Percentiles rank a stretch among this genome's conserved stretches.
Conservation (phyloP, 2,329 filamentous ascomycete genomes). For the Westerdykella aurantiaca region DNA sequence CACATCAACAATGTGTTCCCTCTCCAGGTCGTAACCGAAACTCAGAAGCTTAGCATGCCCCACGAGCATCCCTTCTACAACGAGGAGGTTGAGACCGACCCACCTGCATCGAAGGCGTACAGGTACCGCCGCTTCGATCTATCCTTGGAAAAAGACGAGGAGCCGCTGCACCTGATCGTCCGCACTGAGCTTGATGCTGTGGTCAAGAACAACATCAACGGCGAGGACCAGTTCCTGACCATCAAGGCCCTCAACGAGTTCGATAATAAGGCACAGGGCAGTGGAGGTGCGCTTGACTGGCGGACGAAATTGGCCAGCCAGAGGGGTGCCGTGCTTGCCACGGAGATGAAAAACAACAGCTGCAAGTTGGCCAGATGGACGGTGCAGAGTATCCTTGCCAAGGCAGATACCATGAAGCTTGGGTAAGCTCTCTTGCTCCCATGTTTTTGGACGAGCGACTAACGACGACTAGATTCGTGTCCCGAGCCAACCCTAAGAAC, state of each 20-base stretch:
- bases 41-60: slow-evolving; percentile 72
- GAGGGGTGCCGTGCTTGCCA: slow-evolving; percentile 93
- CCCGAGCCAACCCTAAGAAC: slow-evolving; percentile 83
- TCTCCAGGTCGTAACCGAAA: slow-evolving; percentile 87
- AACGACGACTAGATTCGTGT: slow-evolving; percentile 69
- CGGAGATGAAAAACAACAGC: slow-evolving; percentile 99
- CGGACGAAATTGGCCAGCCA: slow-evolving; percentile 88
- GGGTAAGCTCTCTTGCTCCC: slow-evolving; percentile 55
- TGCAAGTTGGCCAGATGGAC: slow-evolving; percentile 99
- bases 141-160: slow-evolving; percentile 82
- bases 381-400: slow-evolving; percentile 90
- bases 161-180: slow-evolving; percentile 87
- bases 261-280: slow-evolving; percentile 94
- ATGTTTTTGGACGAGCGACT: slow-evolving; percentile 13
- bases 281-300: slow-evolving; percentile 94
- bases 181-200: slow-evolving; percentile 94
- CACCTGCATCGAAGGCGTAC: slow-evolving; percentile 93
- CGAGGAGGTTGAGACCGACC: slow-evolving; percentile 83
- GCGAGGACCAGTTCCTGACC: slow-evolving; percentile 84
- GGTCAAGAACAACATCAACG: slow-evolving; percentile 87
- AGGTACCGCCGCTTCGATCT: slow-evolving; percentile 97
- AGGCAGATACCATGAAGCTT: slow-evolving; percentile 98
- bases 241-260: slow-evolving; percentile 99
- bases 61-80: slow-evolving; percentile 98
- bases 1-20: slow-evolving; percentile 99